Conservation (phyloP, 805 yeast genomes). For the Saturnispora besseyi region DNA sequence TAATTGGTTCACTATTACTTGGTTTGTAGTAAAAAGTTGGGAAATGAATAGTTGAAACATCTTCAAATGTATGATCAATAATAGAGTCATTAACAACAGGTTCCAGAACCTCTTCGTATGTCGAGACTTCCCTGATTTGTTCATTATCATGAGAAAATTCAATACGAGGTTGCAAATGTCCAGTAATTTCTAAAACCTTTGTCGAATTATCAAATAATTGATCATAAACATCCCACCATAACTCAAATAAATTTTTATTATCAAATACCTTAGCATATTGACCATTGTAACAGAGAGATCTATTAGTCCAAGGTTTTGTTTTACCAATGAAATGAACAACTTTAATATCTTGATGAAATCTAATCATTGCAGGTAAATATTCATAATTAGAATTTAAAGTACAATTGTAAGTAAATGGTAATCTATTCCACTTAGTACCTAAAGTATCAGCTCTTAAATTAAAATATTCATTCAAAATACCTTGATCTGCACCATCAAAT, state of each 20-base stretch:
- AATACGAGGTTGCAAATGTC: conserved; percentile 16
- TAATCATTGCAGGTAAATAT: conserved; percentile 27
- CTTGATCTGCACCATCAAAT: conserved; percentile 93
- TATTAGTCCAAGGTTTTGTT: conserved; percentile 35
- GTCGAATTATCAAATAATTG: conserved; percentile 11
- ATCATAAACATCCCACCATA: conserved; percentile 27
- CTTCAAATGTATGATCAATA: neutral
- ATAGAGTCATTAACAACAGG: neutral
- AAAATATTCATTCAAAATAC: conserved; percentile 72
- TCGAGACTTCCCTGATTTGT: neutral
- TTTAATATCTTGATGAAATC: conserved; percentile 31
- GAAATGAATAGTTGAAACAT: conserved; percentile 7
- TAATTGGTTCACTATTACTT: conserved; percentile 8
- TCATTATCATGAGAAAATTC: neutral
- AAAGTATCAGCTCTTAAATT: conserved; percentile 22
- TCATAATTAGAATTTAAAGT: conserved; percentile 39
- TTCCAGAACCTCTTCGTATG: neutral
- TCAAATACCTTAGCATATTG: conserved; percentile 13
- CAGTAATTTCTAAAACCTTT: conserved; percentile 17
- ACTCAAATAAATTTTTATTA: conserved; percentile 15
- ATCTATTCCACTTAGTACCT: conserved; percentile 44
- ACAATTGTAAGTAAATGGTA: conserved; percentile 81
- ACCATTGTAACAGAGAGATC: conserved; percentile 8
- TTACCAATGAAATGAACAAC: conserved; percentile 63
- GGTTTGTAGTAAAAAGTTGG: conserved; percentile 22